Base-by-base conservation (phyloP, 352 stramenopile genomes). In the Pythium dissotocum region DNA sequence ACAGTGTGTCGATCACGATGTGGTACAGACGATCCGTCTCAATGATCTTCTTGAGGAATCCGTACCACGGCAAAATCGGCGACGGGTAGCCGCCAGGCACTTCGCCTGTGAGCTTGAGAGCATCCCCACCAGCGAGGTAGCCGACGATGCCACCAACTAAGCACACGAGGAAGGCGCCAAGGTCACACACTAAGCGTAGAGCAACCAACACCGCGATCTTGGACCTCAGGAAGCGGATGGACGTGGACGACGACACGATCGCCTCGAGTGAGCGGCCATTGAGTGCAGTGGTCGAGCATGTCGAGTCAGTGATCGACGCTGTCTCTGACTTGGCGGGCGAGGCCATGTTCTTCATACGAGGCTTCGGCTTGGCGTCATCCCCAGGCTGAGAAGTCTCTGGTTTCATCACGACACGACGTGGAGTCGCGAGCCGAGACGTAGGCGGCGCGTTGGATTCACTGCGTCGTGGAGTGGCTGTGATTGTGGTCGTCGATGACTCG, bases 111-210 rank as follows among this genome's bases (percentile, higher is more conserved):
- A 93, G 81, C 58, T 77, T 81, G 48, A 97, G 77, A 4, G 68
- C 75, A 16, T 80, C 67, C 16, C 82, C 69, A 9, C 80, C 80
- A 3, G 62, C 40, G 55, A 89, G 44, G 58, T 87, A 81, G 2
- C 73, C 77, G 12, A 77, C 69, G 26, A 88, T 80, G 28, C 93
- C 91, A 42, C 80, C 76, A 12, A 92, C 57, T 0, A 91, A 53
- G 40, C 85, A 90, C 1, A 97, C 87, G 30, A 90, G 74, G 40
- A 97, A 81, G 14, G 89, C 75, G 18, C 82, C 87, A 3, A 91
- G 58, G 35, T 89, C 76, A 64, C 77, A 78, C 56, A 89, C 70
- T 24, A 85, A 72, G 0, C 81, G 72, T 21, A 82, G 38, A 6
- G 76, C 75, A 44, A 82, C 72, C 1, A 86, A 63, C 14, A 82